Base-by-base conservation (phyloP, 345 rosid species). In the Corchorus capsularis region DNA sequence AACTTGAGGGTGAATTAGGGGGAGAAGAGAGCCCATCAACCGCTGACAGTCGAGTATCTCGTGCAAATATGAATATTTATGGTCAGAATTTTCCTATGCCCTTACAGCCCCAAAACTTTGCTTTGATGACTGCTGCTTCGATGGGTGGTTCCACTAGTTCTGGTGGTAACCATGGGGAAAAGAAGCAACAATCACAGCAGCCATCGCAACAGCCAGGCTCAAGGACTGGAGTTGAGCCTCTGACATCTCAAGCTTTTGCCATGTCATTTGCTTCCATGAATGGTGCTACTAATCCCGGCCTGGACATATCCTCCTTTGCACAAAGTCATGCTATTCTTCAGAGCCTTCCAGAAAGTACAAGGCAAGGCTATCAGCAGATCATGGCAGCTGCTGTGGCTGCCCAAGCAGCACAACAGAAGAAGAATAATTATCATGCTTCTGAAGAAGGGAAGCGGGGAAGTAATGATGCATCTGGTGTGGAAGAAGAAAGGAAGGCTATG, bases 21-120 rank as follows among this genome's bases (percentile, higher is more conserved):
- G 87, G 91, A 15, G 97, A 96, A 83, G 98, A 92, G 73, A 88
- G 94, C 72, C 94, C 93, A 53, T 85, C 97, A 77, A 85, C 92
- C 5, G 94, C 93, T 56, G 98, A 95, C 82, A 88, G 94, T 73
- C 86, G 93, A 73, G 83, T 83, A 2, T 79, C 95, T 69, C 94
- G 90, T 19, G 73, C 93, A 71, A 88, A 80, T 67, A 79, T 81
- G 87, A 86, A 61, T 69, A 76, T 85, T 6, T 92, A 85, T 76
- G 85, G 93, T 6, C 98, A 83, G 88, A 93, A 88, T 84, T 89
- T 84, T 72, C 71, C 92, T 20, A 69, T 93, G 87, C 83, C 89
- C 41, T 75, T 92, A 55, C 93, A 86, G 74, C 80, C 91, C 17
- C 85, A 88, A 2, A 92, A 91, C 77, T 91, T 90, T 73, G 84